A percentile compares a stretch with the other conserved stretches of the same genome.
phyloP scores from a whole-genome alignment of 2,329 filamentous ascomycete species.

The Trichoderma sp. region DNA sequence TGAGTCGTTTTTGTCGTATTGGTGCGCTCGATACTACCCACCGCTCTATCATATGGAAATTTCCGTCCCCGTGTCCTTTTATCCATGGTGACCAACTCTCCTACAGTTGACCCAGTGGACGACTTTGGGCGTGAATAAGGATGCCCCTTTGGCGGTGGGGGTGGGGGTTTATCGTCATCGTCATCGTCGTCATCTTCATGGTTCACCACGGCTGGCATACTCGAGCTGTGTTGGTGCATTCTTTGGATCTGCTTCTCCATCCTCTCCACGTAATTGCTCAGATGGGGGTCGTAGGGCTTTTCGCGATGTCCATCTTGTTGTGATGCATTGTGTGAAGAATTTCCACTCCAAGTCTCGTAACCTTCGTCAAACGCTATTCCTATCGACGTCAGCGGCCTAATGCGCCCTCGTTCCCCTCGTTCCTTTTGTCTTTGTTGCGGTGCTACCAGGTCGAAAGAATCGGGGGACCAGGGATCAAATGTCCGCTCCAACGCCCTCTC shows the following conservation, averaged over 20 bases:
- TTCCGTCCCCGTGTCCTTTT: conserved; percentile 62
- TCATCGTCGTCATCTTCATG: conserved; percentile 49
- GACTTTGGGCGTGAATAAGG: conserved; percentile 57
- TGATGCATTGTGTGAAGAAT: conserved; percentile 50
- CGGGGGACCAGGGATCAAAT: conserved; percentile 83
- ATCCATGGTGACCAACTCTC: conserved; percentile 40
- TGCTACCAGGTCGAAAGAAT: conserved; percentile 67
- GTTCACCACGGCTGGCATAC: conserved; percentile 38
- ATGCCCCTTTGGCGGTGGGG: conserved; percentile 60
- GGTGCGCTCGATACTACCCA: conserved; percentile 69
- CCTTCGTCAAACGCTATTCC: conserved; percentile 65
- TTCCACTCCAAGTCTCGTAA: conserved; percentile 57
- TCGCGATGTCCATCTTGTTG: conserved; percentile 40
- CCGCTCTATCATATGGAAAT: conserved; percentile 74
- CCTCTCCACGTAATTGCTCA: conserved; percentile 83
- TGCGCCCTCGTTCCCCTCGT: conserved; percentile 30
- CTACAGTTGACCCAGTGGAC: conserved; percentile 55
- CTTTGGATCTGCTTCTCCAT: conserved; percentile 82
- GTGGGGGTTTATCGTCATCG: conserved; percentile 54
- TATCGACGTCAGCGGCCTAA: conserved; percentile 67
- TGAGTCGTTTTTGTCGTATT: conserved; percentile 85
- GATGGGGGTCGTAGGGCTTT: conserved; percentile 61
- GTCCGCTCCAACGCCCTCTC: conserved; percentile 56
- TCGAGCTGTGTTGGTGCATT: conserved; percentile 62
- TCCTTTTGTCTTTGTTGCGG: conserved; percentile 26